These are phyloP conservation scores for Ophiosphaerella herpotricha DNA, from an alignment of 2,329 filamentous ascomycete species.

Conservation along the genomic window DNA sequence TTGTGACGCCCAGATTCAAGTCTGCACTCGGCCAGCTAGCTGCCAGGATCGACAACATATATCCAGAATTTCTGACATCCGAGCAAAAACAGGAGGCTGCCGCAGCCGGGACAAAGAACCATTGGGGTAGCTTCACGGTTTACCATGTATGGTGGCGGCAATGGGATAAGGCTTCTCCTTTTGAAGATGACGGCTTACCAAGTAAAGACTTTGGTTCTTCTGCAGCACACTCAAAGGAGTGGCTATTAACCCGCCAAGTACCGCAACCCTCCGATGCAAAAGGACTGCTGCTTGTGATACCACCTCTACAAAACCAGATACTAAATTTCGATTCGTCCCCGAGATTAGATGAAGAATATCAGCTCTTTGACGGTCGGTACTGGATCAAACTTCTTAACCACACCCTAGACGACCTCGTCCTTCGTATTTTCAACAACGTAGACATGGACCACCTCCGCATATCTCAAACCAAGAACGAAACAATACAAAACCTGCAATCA, in stretches of 20 bases:
- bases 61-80: constrained; percentile 34
- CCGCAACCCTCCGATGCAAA: constrained; percentile 6
- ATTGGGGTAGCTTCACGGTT: constrained; percentile 20
- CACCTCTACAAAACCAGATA: constrained; percentile 13
- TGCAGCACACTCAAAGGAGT: constrained; percentile 21
- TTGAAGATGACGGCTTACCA: constrained; percentile 6
- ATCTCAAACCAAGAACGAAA: neutral
- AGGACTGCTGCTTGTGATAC: constrained; percentile 6
- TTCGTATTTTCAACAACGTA: constrained; percentile 42
- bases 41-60: constrained; percentile 48
- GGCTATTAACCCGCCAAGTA: constrained; percentile 35
- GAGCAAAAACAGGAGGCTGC: constrained; percentile 3
- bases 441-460: constrained; percentile 16
- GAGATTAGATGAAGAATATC: constrained; percentile 29
- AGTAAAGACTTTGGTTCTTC: constrained; percentile 3
- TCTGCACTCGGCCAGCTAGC: constrained; percentile 52
- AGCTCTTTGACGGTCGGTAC: constrained; percentile 61
- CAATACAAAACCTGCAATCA: neutral
- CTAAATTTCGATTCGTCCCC: neutral
- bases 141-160: constrained; percentile 33
- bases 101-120: constrained; percentile 1
- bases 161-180: constrained; percentile 16
- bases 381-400: constrained; percentile 57
- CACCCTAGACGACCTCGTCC: constrained; percentile 32
- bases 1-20: constrained; percentile 55